phyloP scores from a whole-genome alignment of 192 early-diverging fungal genomes.

The Backusella psychrophila region DNA sequence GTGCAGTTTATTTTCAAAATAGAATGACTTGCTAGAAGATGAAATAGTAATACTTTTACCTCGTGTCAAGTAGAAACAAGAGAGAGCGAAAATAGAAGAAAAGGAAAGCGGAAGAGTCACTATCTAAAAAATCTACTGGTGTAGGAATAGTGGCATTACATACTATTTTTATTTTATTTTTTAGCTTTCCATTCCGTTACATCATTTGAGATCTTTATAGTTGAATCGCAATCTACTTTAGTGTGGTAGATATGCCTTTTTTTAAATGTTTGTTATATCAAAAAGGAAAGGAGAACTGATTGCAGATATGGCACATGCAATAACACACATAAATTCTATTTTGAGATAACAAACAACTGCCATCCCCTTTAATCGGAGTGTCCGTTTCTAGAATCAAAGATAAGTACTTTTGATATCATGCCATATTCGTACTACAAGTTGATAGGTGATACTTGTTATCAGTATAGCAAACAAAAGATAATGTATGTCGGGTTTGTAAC shows the following conservation, averaged over 20 bases:
- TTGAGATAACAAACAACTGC: not conserved
- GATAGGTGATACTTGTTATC: not conserved
- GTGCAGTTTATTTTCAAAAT: not conserved
- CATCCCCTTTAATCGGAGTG: not conserved
- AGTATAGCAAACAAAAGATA: conserved; percentile 8
- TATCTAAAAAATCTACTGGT: not conserved
- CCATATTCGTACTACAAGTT: not conserved
- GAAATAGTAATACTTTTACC: not conserved
- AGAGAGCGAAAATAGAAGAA: not conserved
- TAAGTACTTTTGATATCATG: not conserved
- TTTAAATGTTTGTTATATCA: not conserved
- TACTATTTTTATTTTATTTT: not conserved
- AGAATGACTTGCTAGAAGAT: not conserved
- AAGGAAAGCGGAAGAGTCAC: not conserved
- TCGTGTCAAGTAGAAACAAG: no score
- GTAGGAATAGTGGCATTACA: not conserved
- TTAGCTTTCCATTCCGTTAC: not conserved
- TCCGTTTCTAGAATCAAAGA: not conserved
- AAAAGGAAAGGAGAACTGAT: not conserved
- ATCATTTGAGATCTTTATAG: not conserved
- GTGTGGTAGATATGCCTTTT: not conserved
- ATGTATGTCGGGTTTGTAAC: not conserved
- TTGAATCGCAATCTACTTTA: not conserved
- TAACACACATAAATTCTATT: not conserved
- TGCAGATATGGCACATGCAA: not conserved